Base-by-base conservation (phyloP, 106 monocot species). In the Triglochin maritima region DNA sequence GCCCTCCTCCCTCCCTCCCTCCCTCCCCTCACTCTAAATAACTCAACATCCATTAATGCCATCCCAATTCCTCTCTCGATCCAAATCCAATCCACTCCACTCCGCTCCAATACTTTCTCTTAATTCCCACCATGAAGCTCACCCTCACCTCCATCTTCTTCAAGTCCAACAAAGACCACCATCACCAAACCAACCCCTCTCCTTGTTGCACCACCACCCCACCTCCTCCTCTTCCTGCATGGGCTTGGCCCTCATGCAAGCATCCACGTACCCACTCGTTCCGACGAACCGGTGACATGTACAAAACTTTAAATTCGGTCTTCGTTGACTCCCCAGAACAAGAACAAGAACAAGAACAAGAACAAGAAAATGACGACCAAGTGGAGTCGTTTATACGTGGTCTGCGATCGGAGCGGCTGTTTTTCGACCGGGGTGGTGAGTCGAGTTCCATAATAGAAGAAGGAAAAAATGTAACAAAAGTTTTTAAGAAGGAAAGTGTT, bases 211-310 rank as follows among this genome's bases (percentile, higher is more conserved):
- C 44, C 13, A 47, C 60, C 9, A 9, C 59, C 13, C 9, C 46
- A 60, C 47, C 60, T 67, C 5, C 56, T 69, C 56, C 56, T 46
- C 44, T 44, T 10, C 42, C 44, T 45, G 2, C 56, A 3, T 72
- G 72, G 76, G 13, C 60, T 4, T 85, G 78, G 75, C 81, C 85
- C 58, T 85, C 81, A 49, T 81, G 85, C 64, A 80, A 68, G 8
- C 61, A 84, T 13, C 77, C 71, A 4, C 70, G 55, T 11, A 80
- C 73, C 11, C 46, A 2, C 6, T 75, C 77, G 5, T 70, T 77
- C 73, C 44, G 71, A 50, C 47, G 44, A 14, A n/a, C 3, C 57
- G 58, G 46, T 14, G 5, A 29, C 16, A 2, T 45, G 57, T 45
- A 55, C 50, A 60, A 47, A 8, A 44, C 46, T 46, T 4, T 51